Evolutionary conservation across 345 rosid genomes (phyloP).

Genomic region (Euphorbia pulcherrima): DNA sequence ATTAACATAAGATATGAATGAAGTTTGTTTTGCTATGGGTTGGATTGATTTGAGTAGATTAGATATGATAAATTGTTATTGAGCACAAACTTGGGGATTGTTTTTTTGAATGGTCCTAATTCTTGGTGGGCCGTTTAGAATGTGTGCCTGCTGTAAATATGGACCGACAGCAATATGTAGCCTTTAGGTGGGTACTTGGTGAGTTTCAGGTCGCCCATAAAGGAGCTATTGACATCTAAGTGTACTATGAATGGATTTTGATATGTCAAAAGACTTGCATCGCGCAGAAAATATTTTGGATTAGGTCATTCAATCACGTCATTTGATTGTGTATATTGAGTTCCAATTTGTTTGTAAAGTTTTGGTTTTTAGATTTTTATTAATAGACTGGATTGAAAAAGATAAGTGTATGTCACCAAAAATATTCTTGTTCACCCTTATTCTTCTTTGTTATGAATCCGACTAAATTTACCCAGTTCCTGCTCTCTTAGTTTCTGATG

Average conservation of each 20-base stretch:
- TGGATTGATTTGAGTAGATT: not conserved
- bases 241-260: not conserved
- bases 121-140: constrained; percentile 66
- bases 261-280: not conserved
- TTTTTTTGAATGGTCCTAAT: constrained; percentile 50
- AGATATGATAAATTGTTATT: not conserved
- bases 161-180: constrained; percentile 54
- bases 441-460: too few relatives aligned
- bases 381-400: not conserved
- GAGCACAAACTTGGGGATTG: too few relatives aligned
- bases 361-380: not conserved
- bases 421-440: too few relatives aligned
- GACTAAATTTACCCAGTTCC: not conserved
- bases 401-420: not conserved
- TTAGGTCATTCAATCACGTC: not conserved
- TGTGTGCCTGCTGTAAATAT: constrained; percentile 72
- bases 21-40: not conserved
- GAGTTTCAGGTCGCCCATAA: constrained; percentile 45
- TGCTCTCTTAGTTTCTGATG: not conserved
- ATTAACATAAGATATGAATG: not conserved
- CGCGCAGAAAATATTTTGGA: not conserved
- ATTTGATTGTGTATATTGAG: not conserved
- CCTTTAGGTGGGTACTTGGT: constrained; percentile 59
- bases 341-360: not conserved
- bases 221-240: constrained; percentile 42